Conservation (phyloP, 208 protist species). For the Crithidia sp. region DNA sequence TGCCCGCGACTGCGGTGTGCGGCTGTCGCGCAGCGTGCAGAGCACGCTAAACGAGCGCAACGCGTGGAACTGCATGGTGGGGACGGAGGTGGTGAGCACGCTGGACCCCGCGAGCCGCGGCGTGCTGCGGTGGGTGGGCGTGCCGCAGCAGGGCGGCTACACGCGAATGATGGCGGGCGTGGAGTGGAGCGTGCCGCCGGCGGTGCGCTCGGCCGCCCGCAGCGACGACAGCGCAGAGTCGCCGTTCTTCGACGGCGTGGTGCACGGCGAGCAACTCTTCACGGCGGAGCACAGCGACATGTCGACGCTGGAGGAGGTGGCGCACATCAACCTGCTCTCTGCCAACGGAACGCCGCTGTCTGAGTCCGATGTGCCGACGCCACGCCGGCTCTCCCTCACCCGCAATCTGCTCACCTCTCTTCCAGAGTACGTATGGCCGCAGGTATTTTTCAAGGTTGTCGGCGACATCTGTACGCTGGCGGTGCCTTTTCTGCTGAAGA, state of each 20-base stretch:
- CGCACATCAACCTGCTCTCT: constrained; percentile 27
- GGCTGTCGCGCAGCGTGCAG: constrained; percentile 43
- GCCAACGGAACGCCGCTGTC: constrained; percentile 13
- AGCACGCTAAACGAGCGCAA: constrained; percentile 38
- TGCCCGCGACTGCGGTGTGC: constrained; percentile 40
- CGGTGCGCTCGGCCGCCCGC: constrained; percentile 31
- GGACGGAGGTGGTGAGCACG: constrained; percentile 37
- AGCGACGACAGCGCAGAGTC: constrained; percentile 23
- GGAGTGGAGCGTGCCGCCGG: constrained; percentile 48
- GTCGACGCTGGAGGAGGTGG: constrained; percentile 44
- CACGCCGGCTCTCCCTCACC: constrained; percentile 20
- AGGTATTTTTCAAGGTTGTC: constrained; percentile 57
- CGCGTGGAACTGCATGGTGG: constrained; percentile 53
- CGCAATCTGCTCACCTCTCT: constrained; percentile 34
- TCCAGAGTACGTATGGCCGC: constrained; percentile 37
- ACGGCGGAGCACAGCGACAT: constrained; percentile 8
- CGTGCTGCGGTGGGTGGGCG: constrained; percentile 53
- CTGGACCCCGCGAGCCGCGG: constrained; percentile 36
- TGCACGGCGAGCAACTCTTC: constrained; percentile 55
- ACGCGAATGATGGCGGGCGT: constrained; percentile 47
- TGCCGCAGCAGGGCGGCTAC: constrained; percentile 44
- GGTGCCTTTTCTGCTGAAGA: constrained; percentile 61
- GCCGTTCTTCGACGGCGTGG: constrained; percentile 42
- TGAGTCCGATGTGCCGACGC: constrained; percentile 18
- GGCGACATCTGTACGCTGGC: constrained; percentile 54